Percentiles rank a stretch among this genome's conserved stretches.
Conservation (phyloP, 2,329 filamentous ascomycete genomes). For the Chrysoporthe cubensis region DNA sequence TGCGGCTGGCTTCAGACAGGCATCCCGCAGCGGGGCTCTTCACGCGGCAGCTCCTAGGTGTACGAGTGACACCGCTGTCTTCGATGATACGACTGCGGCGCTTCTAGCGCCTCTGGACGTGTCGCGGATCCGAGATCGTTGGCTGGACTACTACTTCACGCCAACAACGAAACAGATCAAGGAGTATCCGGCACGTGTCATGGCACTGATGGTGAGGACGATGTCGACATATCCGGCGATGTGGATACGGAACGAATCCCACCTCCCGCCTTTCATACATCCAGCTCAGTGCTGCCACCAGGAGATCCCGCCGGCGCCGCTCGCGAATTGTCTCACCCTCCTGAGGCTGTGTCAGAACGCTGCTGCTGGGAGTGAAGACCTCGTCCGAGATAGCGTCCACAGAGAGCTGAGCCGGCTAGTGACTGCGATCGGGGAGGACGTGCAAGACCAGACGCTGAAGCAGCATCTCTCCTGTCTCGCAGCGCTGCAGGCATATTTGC, state of each 20-base stretch:
- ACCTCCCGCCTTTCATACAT: neutral
- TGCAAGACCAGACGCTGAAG: conserved; percentile 31
- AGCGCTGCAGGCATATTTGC: conserved; percentile 56
- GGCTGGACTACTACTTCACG: conserved; percentile 8
- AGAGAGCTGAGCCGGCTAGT: conserved; percentile 47
- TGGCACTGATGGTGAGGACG: neutral
- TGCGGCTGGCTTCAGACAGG: neutral
- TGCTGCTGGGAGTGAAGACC: conserved; percentile 38
- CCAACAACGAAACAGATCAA: conserved; percentile 7
- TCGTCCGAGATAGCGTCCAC: conserved; percentile 41
- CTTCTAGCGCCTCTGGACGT: conserved; percentile 8
- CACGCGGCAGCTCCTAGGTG: neutral
- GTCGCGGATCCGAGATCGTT: conserved; percentile 2
- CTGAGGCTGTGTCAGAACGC: conserved; percentile 45
- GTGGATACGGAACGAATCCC: conserved; percentile 3
- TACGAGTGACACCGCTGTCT: neutral
- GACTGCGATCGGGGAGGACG: conserved; percentile 30
- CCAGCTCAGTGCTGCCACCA: neutral
- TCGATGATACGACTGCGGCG: neutral
- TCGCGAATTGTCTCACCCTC: conserved; percentile 47
- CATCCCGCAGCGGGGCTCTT: neutral
- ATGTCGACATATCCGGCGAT: neutral
- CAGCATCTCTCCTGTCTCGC: conserved; percentile 43
- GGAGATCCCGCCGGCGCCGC: conserved; percentile 31
- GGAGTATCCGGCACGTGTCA: neutral